Evolutionary conservation across 352 stramenopile species (phyloP).

Genomic region (Pythium scleroteichum): DNA sequence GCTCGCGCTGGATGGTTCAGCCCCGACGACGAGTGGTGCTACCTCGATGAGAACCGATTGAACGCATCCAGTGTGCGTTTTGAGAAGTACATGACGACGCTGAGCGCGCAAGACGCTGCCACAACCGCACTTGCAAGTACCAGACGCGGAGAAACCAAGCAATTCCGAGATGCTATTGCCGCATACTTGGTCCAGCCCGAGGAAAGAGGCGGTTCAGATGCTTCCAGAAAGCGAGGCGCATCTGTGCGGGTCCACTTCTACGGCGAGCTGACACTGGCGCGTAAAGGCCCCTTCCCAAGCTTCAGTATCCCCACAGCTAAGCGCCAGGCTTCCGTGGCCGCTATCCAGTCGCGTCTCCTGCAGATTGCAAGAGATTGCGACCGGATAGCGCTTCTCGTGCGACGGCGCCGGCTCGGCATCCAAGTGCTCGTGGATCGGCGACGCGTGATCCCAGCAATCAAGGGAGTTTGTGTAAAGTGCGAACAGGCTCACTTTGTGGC

Average conservation of each 20-base stretch:
- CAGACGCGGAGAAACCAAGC: not conserved
- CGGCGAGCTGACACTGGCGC: conserved; percentile 8
- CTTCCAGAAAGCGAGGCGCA: not conserved
- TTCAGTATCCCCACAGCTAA: not conserved
- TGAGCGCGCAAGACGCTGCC: conserved; percentile 2
- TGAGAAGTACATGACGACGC: conserved; percentile 23
- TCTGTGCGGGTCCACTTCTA: conserved; percentile 23
- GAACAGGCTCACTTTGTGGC: conserved; percentile 34
- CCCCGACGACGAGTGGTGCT: conserved; percentile 23
- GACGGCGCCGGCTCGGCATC: conserved; percentile 50
- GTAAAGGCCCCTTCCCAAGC: not conserved
- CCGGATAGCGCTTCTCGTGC: conserved; percentile 45
- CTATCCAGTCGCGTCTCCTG: conserved; percentile 13
- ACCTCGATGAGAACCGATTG: conserved; percentile 11
- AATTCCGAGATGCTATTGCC: conserved; percentile 8
- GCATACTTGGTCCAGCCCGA: conserved; percentile 4
- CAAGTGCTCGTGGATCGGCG: conserved; percentile 47
- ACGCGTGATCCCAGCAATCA: conserved; percentile 38
- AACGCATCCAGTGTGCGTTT: not conserved
- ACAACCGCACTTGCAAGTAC: not conserved
- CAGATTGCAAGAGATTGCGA: conserved; percentile 16
- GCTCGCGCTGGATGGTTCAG: conserved; percentile 3
- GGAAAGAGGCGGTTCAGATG: not conserved
- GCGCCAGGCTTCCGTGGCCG: not conserved
- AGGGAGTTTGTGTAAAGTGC: conserved; percentile 55